These are phyloP conservation scores for Rhizopogon sp. DNA, from an alignment of 768 basidiomycete genomes.

Conservation along the genomic window DNA sequence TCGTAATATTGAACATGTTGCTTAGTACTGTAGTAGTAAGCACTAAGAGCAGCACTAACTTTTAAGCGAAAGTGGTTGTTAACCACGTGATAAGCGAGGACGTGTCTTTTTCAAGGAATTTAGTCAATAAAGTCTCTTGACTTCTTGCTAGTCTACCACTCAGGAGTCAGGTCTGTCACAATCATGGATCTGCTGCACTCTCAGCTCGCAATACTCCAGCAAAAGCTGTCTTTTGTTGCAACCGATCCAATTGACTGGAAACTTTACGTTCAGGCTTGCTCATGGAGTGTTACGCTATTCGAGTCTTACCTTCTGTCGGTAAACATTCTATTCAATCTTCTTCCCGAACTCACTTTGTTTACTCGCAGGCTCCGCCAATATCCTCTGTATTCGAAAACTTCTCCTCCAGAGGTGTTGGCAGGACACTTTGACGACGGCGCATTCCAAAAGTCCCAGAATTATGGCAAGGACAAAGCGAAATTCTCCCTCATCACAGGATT, in stretches of 20 bases:
- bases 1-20: no score
- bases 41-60: no score
- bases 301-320: constrained; percentile 85
- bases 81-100: no score
- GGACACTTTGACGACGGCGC: constrained; percentile 62
- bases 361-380: constrained; percentile 67
- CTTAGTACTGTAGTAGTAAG: no score
- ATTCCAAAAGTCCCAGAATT: constrained; percentile 87
- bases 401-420: constrained; percentile 67
- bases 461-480: constrained; percentile 87
- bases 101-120: no score
- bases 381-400: constrained; percentile 72
- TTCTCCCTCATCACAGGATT: constrained; percentile 73
- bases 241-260: constrained; percentile 78
- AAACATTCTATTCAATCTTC: not conserved
- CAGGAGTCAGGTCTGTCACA: not conserved
- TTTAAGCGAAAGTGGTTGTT: no score
- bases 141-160: not conserved
- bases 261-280: constrained; percentile 69
- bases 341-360: not conserved
- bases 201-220: constrained; percentile 53
- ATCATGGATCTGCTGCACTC: constrained; percentile 60
- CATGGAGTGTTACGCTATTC: constrained; percentile 76
- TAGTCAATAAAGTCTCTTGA: no score
- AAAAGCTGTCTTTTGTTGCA: constrained; percentile 63